These are phyloP conservation scores for Nakataea oryzae DNA, from an alignment of 2,329 filamentous ascomycete species.

Conservation along the genomic window DNA sequence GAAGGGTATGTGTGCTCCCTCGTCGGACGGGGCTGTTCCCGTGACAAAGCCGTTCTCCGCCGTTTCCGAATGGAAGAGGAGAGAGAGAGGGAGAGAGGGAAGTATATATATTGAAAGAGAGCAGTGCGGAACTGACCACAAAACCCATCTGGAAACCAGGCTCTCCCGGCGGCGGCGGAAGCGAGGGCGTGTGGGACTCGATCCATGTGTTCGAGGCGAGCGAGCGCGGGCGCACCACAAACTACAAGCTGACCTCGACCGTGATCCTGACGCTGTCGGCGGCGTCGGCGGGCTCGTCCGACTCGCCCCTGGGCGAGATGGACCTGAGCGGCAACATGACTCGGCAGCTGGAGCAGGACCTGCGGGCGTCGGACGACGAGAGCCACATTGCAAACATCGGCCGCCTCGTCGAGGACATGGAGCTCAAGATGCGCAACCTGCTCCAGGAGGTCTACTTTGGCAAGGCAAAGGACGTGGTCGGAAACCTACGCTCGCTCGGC, in stretches of 20 bases:
- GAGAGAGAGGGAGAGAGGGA: neutral
- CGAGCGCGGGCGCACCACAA: conserved; percentile 80
- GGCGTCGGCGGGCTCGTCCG: conserved; percentile 38
- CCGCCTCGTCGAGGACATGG: conserved; percentile 94
- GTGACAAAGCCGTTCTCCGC: too few species aligned
- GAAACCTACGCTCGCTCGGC: conserved; percentile 79
- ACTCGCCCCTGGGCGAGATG: conserved; percentile 62
- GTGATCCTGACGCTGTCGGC: conserved; percentile 84
- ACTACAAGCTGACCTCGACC: conserved; percentile 96
- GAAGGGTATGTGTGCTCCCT: conserved; percentile 55
- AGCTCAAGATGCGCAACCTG: conserved; percentile 97
- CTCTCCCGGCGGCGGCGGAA: conserved; percentile 49
- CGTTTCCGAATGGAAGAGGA: too few species aligned
- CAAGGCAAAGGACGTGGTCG: conserved; percentile 97
- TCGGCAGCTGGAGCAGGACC: conserved; percentile 84
- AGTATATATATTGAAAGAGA: too few species aligned
- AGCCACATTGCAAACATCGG: conserved; percentile 96
- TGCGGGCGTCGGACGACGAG: conserved; percentile 58
- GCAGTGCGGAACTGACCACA: too few species aligned
- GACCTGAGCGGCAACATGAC: conserved; percentile 98
- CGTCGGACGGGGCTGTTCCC: too few species aligned
- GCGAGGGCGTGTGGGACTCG: conserved; percentile 86
- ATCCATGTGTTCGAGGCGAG: conserved; percentile 98
- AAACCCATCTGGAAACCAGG: conserved; percentile 30
- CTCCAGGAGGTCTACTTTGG: conserved; percentile 99